Percentiles rank a stretch among this genome's conserved stretches.
Conservation (phyloP, 2,329 filamentous ascomycete genomes). For the Cordyceps pruinosa region DNA sequence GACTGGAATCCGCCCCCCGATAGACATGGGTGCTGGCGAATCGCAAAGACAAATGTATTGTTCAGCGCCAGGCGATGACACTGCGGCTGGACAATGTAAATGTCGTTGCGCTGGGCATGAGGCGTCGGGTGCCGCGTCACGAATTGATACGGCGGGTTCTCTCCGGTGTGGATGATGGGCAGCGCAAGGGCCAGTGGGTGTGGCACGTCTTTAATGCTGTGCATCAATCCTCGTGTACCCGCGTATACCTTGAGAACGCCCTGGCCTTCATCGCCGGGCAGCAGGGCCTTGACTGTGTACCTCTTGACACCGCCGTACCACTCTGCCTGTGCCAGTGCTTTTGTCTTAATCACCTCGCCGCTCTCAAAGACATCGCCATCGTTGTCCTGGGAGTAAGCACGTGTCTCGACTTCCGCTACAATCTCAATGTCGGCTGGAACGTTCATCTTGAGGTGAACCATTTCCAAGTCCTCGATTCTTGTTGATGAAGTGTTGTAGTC, state of each 20-base stretch:
- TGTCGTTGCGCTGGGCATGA: constrained; percentile 92
- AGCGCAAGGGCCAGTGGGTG: constrained; percentile 84
- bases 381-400: constrained; percentile 68
- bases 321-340: constrained; percentile 82
- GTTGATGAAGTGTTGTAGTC: constrained; percentile 87
- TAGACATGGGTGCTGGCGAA: constrained; percentile 81
- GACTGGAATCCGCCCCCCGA: constrained; percentile 26
- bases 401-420: constrained; percentile 84
- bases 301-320: constrained; percentile 84
- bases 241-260: constrained; percentile 88
- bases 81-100: constrained; percentile 95
- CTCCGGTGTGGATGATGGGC: constrained; percentile 83
- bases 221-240: constrained; percentile 91
- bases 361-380: constrained; percentile 94
- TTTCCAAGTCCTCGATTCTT: constrained; percentile 84
- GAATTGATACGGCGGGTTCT: constrained; percentile 93
- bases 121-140: constrained; percentile 89
- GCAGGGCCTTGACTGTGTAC: constrained; percentile 85
- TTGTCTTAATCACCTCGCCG: constrained; percentile 77
- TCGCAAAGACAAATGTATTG: constrained; percentile 95
- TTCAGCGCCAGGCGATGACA: constrained; percentile 82
- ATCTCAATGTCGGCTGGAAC: constrained; percentile 88
- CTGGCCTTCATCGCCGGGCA: constrained; percentile 86
- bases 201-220: constrained; percentile 92
- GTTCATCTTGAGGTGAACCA: constrained; percentile 81